Conservation (phyloP, 2,329 filamentous ascomycete species). For the Orbilia quercus region DNA sequence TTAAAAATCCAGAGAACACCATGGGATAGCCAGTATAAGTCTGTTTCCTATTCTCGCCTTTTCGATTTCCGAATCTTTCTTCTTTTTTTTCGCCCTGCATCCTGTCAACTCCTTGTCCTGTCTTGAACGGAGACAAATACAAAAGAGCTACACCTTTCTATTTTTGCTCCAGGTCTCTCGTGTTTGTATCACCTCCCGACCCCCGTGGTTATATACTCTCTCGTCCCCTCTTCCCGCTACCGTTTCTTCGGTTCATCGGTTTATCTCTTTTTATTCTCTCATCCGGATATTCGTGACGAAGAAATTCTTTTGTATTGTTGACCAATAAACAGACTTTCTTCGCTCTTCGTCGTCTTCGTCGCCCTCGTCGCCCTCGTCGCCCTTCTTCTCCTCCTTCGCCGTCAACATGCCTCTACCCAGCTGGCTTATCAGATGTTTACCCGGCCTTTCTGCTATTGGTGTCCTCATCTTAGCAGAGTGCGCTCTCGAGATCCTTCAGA, state of each 20-base stretch:
- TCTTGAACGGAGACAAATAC: slow-evolving; percentile 41
- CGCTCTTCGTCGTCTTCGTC: too few relatives aligned
- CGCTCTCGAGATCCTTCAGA: slow-evolving; percentile 58
- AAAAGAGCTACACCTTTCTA: slow-evolving; percentile 46
- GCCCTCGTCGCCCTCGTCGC: too few relatives aligned
- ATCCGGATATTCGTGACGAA: slow-evolving; percentile 11
- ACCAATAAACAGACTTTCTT: slow-evolving; percentile 20
- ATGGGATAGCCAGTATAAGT: slow-evolving; percentile 35
- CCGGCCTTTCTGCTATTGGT: slow-evolving; percentile 57
- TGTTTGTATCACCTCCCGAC: slow-evolving; percentile 16
- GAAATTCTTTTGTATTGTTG: slow-evolving; percentile 23
- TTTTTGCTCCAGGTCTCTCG: slow-evolving; percentile 39
- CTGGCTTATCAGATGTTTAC: slow-evolving; percentile 59
- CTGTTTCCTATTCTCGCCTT: slow-evolving; percentile 29
- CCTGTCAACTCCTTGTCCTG: slow-evolving; percentile 25
- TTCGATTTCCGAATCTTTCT: too few relatives aligned
- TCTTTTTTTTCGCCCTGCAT: slow-evolving; percentile 10
- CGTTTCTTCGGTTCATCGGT: slow-evolving; percentile 35
- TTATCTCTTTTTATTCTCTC: slow-evolving; percentile 18
- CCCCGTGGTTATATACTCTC: slow-evolving; percentile 36
- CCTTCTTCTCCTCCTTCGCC: too few relatives aligned
- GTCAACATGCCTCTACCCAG: slow-evolving; percentile 50
- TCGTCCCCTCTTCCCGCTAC: slow-evolving; percentile 16
- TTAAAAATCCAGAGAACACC: slow-evolving; percentile 15
- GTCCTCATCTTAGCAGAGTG: slow-evolving; percentile 58